A percentile compares a stretch with the other conserved stretches of the same genome.
phyloP scores from a whole-genome alignment of 768 basidiomycete species.

The Boletus rex-veris region DNA sequence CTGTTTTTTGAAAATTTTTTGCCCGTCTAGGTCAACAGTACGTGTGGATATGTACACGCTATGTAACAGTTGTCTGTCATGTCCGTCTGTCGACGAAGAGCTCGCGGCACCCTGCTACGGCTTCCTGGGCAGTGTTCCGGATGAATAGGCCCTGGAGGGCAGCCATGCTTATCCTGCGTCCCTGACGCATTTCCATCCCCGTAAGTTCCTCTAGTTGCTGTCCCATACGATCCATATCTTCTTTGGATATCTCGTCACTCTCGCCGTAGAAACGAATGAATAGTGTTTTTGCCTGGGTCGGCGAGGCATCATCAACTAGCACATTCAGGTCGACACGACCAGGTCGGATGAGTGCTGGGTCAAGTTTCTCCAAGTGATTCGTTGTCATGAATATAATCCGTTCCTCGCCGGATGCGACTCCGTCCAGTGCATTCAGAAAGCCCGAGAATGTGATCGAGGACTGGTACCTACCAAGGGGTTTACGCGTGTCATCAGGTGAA shows the following conservation, averaged over 20 bases:
- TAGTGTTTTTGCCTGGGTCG: constrained; percentile 71
- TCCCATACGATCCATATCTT: constrained; percentile 45
- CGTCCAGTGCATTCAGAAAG: constrained; percentile 94
- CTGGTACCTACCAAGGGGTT: constrained; percentile 61
- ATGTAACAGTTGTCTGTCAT: constrained; percentile 19
- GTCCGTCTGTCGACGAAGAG: constrained; percentile 33
- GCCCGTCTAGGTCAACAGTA: neutral
- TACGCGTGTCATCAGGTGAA: constrained; percentile 8
- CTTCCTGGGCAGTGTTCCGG: constrained; percentile 56
- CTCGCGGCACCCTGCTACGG: constrained; percentile 48
- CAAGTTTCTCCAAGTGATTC: constrained; percentile 87
- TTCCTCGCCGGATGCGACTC: constrained; percentile 96
- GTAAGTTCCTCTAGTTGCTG: constrained; percentile 53
- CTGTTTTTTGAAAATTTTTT: constrained; percentile 61
- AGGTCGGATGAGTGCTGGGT: constrained; percentile 92
- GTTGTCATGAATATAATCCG: constrained; percentile 99
- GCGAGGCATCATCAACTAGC: constrained; percentile 81
- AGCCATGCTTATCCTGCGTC: constrained; percentile 86
- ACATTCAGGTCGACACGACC: constrained; percentile 89
- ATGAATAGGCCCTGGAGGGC: constrained; percentile 95
- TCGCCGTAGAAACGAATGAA: constrained; percentile 84
- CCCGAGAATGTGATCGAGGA: constrained; percentile 97
- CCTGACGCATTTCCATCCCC: constrained; percentile 45
- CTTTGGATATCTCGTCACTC: constrained; percentile 32
- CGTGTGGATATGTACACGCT: constrained; percentile 2